phyloP scores from a whole-genome alignment of 2,329 filamentous ascomycete genomes.

The Cladophialophora carrionii region DNA sequence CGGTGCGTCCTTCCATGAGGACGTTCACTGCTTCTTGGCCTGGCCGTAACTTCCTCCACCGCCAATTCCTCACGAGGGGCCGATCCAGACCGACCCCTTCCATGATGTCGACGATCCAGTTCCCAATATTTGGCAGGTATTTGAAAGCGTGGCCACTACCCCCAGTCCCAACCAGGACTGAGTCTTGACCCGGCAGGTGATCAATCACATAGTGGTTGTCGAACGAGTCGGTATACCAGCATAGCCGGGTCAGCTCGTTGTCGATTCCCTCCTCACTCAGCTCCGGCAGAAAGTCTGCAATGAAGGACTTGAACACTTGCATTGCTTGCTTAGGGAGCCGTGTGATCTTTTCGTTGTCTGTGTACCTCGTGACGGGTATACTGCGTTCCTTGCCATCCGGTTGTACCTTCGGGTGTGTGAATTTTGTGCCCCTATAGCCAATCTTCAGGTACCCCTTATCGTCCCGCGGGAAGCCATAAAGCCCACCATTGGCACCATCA shows the following conservation, averaged over 20 bases:
- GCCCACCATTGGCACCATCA: constrained; percentile 46
- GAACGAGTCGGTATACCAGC: constrained; percentile 62
- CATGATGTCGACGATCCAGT: constrained; percentile 58
- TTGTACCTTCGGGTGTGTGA: constrained; percentile 50
- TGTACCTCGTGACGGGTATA: constrained; percentile 49
- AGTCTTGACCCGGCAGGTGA: constrained; percentile 54
- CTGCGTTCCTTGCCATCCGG: constrained; percentile 47
- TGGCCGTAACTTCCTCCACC: constrained; percentile 35
- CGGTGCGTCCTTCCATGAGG: constrained; percentile 37
- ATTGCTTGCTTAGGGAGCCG: constrained; percentile 41
- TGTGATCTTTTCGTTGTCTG: constrained; percentile 17
- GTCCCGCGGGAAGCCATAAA: constrained; percentile 56
- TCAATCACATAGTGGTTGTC: constrained; percentile 60
- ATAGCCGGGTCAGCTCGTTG: constrained; percentile 54
- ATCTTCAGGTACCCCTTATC: constrained; percentile 54
- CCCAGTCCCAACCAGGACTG: constrained; percentile 63
- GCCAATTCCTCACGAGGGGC: constrained; percentile 37
- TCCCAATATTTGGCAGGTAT: constrained; percentile 62
- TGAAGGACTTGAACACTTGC: constrained; percentile 42
- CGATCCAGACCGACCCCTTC: constrained; percentile 45
- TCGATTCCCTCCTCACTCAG: constrained; percentile 44
- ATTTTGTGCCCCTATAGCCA: constrained; percentile 58
- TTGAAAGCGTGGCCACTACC: constrained; percentile 67
- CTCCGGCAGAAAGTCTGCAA: constrained; percentile 52
- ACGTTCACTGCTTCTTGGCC: constrained; percentile 30